Evolutionary conservation across 2,329 filamentous ascomycete genomes (phyloP), one percentile per base, ranked within the genome.

Genomic region (Parasarocladium wereldwijsianum): DNA sequence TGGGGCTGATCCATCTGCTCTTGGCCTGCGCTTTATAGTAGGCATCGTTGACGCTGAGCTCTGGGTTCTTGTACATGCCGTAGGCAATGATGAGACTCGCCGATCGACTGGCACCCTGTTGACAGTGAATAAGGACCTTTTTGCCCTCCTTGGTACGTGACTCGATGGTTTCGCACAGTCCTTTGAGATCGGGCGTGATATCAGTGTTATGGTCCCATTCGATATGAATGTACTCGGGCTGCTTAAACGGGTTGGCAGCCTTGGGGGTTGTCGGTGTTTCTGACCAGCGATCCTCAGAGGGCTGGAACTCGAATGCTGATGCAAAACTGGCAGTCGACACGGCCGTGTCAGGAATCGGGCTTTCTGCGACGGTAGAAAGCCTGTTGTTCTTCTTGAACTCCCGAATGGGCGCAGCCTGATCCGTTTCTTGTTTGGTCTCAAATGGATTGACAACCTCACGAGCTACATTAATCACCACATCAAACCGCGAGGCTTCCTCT

Each of bases 141-240:
- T 87, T 87, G 26, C 78, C 76, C 37, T 78, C 66, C 39, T 67
- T 70, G 1, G 77, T 76, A 35, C 74, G 68, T 22, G 72, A 67
- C 37, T 87, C 79, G 36, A 92, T 85, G 4, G 67, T 66, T 47
- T 83, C 76, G 43, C 83, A 85, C 10, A 92, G 61, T 26, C 60
- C 62, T 61, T 82, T 73, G 13, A 90, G 56, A 47, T 90, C 82
- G 5, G 72, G 70, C 2, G 81, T 73, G 40, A 92, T 87, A 35
- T 90, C 79, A 0, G 81, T 87, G 52, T 87, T 86, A 55, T 90
- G 82, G 36, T 90, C 82, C 82, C 82, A 90, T 2, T 73, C 77
- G 43, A 90, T 76, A 47, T 92, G 82, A 11, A 90, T 81, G 43
- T 92, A 92, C 49, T 92, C 82, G 1, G 82, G 82, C 26, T 69